Conservation (phyloP, 441 rosid species). For the Omphalea diandra region DNA sequence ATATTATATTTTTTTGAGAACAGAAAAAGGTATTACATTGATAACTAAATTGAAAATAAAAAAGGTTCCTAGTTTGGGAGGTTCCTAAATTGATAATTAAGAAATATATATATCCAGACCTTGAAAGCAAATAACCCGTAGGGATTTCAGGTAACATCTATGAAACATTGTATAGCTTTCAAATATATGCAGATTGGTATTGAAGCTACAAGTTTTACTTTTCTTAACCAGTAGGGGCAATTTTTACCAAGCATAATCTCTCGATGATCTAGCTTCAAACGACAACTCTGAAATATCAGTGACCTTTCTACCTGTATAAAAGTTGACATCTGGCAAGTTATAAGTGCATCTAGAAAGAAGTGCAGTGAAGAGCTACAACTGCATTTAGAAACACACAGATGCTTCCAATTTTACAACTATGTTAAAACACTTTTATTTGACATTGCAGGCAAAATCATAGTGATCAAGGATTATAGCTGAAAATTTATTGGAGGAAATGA, state of each 20-base stretch:
- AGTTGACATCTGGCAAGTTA: conserved; percentile 9
- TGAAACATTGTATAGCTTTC: background rate
- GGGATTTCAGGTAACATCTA: background rate
- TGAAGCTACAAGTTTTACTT: conserved; percentile 8
- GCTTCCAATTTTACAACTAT: background rate
- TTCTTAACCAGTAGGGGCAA: conserved; percentile 5
- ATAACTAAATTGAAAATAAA: too few relatives aligned
- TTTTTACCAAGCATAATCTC: conserved; percentile 68
- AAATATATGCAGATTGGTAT: background rate
- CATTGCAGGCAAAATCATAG: background rate
- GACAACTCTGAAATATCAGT: conserved; percentile 42
- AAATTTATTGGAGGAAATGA: conserved; percentile 1
- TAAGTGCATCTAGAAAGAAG: background rate
- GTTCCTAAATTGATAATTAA: too few relatives aligned
- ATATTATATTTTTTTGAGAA: too few relatives aligned
- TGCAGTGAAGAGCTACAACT: background rate
- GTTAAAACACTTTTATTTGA: conserved; percentile 1
- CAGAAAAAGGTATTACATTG: too few relatives aligned
- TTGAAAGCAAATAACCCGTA: background rate
- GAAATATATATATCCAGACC: background rate
- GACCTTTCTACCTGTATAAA: conserved; percentile 39
- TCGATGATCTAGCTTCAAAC: conserved; percentile 67
- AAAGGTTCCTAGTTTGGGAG: too few relatives aligned
- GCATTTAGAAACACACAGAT: conserved; percentile 1
- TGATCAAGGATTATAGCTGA: background rate